Evolutionary conservation across 208 protist species (phyloP).

Genomic region (Angomonas ambiguus): DNA sequence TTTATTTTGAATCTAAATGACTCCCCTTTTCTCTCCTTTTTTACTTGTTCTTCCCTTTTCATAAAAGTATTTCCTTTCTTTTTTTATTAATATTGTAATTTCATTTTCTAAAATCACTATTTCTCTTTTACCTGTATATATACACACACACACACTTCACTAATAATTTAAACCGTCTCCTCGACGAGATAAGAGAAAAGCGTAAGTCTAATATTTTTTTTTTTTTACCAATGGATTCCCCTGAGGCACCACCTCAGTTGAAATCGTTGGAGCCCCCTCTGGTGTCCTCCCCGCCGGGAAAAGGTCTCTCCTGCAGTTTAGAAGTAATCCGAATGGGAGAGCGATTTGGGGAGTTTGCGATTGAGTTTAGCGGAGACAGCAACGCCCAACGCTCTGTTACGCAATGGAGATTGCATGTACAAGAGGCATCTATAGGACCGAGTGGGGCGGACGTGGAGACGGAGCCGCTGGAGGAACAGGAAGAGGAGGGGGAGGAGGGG

Average conservation of each 20-base stretch:
- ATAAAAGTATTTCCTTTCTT: neutral
- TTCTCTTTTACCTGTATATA: neutral
- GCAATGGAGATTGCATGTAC: slow-evolving; percentile 58
- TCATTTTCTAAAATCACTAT: too few species aligned
- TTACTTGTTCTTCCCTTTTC: neutral
- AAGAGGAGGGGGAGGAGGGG: neutral
- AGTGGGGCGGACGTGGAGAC: too few species aligned
- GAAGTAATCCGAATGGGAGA: slow-evolving; percentile 82
- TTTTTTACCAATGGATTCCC: neutral
- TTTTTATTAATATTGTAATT: too few species aligned
- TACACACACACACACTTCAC: neutral
- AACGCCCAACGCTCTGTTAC: neutral
- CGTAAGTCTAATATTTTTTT: slow-evolving; percentile 8
- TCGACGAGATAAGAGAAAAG: slow-evolving; percentile 2
- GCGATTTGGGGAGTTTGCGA: slow-evolving; percentile 84
- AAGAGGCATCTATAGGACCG: too few species aligned
- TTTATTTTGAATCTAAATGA: too few species aligned
- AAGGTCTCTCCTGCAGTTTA: slow-evolving; percentile 69
- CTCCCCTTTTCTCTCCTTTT: neutral
- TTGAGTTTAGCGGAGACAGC: neutral
- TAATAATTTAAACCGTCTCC: neutral
- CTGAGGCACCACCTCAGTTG: neutral
- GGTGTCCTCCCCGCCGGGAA: slow-evolving; percentile 5
- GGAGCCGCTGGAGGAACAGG: neutral
- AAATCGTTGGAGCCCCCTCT: neutral